Evolutionary conservation across 2,329 filamentous ascomycete species (phyloP).

Genomic region (Alternaria triticimaculans): DNA sequence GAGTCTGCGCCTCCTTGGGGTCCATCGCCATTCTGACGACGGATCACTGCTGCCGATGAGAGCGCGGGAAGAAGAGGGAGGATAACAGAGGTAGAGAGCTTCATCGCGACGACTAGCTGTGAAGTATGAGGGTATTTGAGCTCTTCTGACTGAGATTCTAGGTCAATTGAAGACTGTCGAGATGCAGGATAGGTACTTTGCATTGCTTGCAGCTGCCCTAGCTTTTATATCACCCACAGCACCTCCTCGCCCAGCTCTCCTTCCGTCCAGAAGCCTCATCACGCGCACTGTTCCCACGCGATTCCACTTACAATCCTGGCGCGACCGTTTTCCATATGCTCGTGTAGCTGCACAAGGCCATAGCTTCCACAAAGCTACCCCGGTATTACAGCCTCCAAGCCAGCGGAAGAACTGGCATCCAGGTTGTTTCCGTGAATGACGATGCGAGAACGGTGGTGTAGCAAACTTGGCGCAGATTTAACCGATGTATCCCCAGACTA

Average conservation of each 20-base stretch:
- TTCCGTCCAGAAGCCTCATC: background rate
- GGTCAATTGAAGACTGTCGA: slow-evolving; percentile 9
- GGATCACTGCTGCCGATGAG: slow-evolving; percentile 26
- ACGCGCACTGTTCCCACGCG: background rate
- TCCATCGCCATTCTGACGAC: slow-evolving; percentile 30
- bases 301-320: background rate
- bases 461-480: slow-evolving; percentile 15
- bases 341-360: background rate
- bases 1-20: slow-evolving; percentile 28
- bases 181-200: slow-evolving; percentile 2
- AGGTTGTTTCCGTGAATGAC: slow-evolving; percentile 23
- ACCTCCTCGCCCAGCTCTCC: background rate
- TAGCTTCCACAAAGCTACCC: slow-evolving; percentile 6
- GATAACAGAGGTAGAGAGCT: slow-evolving; percentile 24
- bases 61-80: slow-evolving; percentile 30
- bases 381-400: background rate
- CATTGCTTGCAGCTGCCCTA: background rate
- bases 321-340: slow-evolving; percentile 2
- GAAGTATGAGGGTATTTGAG: background rate
- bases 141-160: background rate
- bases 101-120: slow-evolving; percentile 17
- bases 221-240: slow-evolving; percentile 4
- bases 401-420: slow-evolving; percentile 7
- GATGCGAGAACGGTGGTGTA: slow-evolving; percentile 3
- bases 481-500: slow-evolving; percentile 1